A percentile compares a stretch with the other conserved stretches of the same genome.
Conservation (phyloP, 192 early-diverging fungal genomes). For the Hyaloraphidium curvatum region DNA sequence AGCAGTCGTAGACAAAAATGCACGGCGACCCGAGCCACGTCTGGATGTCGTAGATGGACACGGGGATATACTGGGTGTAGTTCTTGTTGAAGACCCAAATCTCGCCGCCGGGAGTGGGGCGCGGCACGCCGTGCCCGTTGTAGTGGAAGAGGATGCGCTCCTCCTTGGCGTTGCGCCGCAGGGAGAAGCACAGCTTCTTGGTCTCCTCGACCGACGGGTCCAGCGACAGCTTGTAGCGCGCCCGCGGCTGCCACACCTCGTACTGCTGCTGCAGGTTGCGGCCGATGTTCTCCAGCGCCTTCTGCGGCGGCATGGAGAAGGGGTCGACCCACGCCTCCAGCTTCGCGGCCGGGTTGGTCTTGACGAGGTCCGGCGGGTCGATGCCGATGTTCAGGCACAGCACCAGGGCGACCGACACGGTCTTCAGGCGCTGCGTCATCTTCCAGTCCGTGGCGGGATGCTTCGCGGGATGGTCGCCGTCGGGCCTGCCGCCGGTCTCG, state of each 20-base stretch:
- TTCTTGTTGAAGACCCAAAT: slow-evolving; percentile 97
- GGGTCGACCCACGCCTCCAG: slow-evolving; percentile 95
- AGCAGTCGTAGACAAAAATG: slow-evolving; percentile 95
- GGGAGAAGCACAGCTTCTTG: slow-evolving; percentile 66
- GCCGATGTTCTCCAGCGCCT: slow-evolving; percentile 74
- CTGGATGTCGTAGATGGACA: slow-evolving; percentile 76
- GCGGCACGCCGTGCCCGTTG: slow-evolving; percentile 96
- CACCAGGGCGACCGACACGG: slow-evolving; percentile 65
- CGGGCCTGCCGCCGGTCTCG: slow-evolving; percentile 6
- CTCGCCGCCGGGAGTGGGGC: slow-evolving; percentile 81
- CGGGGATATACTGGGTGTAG: slow-evolving; percentile 97
- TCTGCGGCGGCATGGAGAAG: slow-evolving; percentile 44
- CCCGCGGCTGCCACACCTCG: slow-evolving; percentile 68
- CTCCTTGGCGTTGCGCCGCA: slow-evolving; percentile 72
- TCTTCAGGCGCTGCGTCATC: slow-evolving; percentile 50
- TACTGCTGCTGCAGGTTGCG: slow-evolving; percentile 84
- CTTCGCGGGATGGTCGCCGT: neutral
- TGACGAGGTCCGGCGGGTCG: slow-evolving; percentile 81
- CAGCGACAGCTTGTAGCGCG: slow-evolving; percentile 58
- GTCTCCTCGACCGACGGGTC: slow-evolving; percentile 88
- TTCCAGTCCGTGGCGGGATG: slow-evolving; percentile 34
- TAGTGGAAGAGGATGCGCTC: slow-evolving; percentile 93
- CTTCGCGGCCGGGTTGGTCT: slow-evolving; percentile 70
- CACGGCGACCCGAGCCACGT: slow-evolving; percentile 87
- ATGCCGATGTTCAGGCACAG: slow-evolving; percentile 92